Percentiles rank a stretch among this genome's conserved stretches.
Conservation (phyloP, 2,329 filamentous ascomycete genomes). For the Westerdykella ornata region DNA sequence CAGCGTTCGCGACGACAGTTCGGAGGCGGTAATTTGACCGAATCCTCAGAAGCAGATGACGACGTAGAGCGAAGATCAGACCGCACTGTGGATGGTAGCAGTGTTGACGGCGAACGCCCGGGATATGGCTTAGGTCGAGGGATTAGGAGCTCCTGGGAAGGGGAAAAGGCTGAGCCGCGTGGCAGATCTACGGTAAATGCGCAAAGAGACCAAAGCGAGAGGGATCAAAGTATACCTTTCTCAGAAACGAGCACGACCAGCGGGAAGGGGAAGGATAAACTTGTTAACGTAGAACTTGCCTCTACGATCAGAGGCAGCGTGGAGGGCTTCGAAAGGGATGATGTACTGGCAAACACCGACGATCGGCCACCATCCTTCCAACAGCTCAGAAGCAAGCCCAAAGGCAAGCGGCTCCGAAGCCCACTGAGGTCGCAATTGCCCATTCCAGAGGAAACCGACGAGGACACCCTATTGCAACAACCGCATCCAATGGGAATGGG, state of each 20-base stretch:
- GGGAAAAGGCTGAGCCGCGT: slow-evolving; percentile 39
- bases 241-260: slow-evolving; percentile 41
- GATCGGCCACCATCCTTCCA: slow-evolving; percentile 53
- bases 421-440: slow-evolving; percentile 36
- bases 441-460: slow-evolving; percentile 48
- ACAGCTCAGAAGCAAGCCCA: slow-evolving; percentile 47
- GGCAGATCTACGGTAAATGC: slow-evolving; percentile 35
- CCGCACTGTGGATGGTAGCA: slow-evolving; percentile 47
- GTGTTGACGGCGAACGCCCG: slow-evolving; percentile 35
- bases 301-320: slow-evolving; percentile 48
- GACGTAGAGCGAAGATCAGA: slow-evolving; percentile 48
- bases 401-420: slow-evolving; percentile 36
- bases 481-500: slow-evolving; percentile 41
- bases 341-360: slow-evolving; percentile 37
- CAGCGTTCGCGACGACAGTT: slow-evolving; percentile 86
- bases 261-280: slow-evolving; percentile 55
- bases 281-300: slow-evolving; percentile 85
- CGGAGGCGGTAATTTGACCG: slow-evolving; percentile 72
- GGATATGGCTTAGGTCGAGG: slow-evolving; percentile 43
- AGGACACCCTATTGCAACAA: slow-evolving; percentile 43
- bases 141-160: slow-evolving; percentile 53
- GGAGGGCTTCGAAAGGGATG: slow-evolving; percentile 34
- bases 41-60: slow-evolving; percentile 77
- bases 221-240: slow-evolving; percentile 37
- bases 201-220: slow-evolving; percentile 30